Conservation (phyloP, 2,329 filamentous ascomycete genomes). For the Hymenoscyphus fructigenus region DNA sequence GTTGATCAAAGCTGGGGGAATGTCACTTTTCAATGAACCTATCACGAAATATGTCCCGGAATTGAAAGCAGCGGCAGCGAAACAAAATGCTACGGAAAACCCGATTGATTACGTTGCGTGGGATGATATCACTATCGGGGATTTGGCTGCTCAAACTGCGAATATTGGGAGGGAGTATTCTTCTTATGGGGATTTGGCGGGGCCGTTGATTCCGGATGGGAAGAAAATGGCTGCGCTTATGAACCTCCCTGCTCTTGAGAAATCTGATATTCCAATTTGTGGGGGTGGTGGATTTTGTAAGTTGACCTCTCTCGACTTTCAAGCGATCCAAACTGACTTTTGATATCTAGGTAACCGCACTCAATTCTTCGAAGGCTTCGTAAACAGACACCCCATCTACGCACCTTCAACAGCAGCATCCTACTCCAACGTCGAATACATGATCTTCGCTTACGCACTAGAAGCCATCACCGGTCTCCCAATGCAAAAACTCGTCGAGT, state of each 20-base stretch:
- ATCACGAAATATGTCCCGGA: background rate
- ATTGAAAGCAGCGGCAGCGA: background rate
- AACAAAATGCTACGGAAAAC: constrained; percentile 1
- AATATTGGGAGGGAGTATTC: constrained; percentile 2
- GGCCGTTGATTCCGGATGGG: background rate
- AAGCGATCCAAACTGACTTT: background rate
- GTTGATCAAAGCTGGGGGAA: background rate
- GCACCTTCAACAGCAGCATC: constrained; percentile 36
- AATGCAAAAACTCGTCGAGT: constrained; percentile 32
- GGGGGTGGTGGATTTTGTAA: background rate
- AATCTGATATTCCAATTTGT: background rate
- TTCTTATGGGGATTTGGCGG: background rate
- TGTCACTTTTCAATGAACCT: background rate
- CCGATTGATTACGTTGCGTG: constrained; percentile 12
- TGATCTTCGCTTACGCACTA: constrained; percentile 40
- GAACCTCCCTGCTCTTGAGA: background rate
- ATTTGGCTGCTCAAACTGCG: constrained; percentile 11
- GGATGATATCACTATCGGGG: constrained; percentile 18
- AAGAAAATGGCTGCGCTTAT: background rate
- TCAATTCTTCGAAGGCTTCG: constrained; percentile 21
- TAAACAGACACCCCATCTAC: constrained; percentile 36
- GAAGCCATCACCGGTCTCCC: constrained; percentile 39
- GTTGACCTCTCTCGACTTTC: background rate
- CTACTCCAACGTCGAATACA: constrained; percentile 40
- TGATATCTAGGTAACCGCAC: background rate